These are phyloP conservation scores for Aspergillus olivimuriae DNA, from an alignment of 495 filamentous ascomycete genomes.

Conservation along the genomic window DNA sequence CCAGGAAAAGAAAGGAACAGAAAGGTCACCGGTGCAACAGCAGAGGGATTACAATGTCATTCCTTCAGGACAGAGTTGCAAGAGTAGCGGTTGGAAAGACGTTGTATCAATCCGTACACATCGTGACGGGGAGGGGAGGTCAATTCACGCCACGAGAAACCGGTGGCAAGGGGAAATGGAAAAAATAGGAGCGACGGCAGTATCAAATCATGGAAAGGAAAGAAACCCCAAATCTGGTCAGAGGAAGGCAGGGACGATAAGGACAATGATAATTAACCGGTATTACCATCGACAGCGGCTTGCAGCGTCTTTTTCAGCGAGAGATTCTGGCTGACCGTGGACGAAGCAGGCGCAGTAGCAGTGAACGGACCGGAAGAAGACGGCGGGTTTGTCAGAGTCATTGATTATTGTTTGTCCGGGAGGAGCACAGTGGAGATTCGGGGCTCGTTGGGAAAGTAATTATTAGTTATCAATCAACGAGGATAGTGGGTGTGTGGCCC, in stretches of 20 bases:
- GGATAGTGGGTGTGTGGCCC: constrained; percentile 10
- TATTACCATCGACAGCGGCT: constrained; percentile 73
- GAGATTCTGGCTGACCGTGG: constrained; percentile 47
- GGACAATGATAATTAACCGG: constrained; percentile 10
- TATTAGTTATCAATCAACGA: constrained; percentile 13
- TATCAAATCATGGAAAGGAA: constrained; percentile 16
- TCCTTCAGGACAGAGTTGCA: not conserved
- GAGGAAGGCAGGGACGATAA: constrained; percentile 13
- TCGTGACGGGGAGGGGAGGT: constrained; percentile 12
- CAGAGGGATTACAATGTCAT: not conserved
- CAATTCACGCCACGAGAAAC: constrained; percentile 7
- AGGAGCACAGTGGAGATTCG: constrained; percentile 2
- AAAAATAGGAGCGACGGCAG: no score
- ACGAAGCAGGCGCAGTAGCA: constrained; percentile 27
- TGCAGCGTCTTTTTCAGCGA: constrained; percentile 67
- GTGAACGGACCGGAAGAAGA: constrained; percentile 48
- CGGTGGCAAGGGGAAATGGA: constrained; percentile 10
- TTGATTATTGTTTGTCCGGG: constrained; percentile 24
- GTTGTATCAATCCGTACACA: constrained; percentile 15
- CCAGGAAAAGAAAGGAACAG: not conserved
- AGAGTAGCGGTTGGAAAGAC: constrained; percentile 3
- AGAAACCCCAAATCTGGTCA: constrained; percentile 11
- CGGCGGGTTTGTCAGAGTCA: constrained; percentile 52
- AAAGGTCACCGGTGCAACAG: not conserved
- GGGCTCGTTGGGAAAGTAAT: constrained; percentile 4